Percentiles rank a stretch among this genome's conserved stretches.
phyloP scores from a whole-genome alignment of 768 basidiomycete species.

The Tylopilus vinaceipallidus region DNA sequence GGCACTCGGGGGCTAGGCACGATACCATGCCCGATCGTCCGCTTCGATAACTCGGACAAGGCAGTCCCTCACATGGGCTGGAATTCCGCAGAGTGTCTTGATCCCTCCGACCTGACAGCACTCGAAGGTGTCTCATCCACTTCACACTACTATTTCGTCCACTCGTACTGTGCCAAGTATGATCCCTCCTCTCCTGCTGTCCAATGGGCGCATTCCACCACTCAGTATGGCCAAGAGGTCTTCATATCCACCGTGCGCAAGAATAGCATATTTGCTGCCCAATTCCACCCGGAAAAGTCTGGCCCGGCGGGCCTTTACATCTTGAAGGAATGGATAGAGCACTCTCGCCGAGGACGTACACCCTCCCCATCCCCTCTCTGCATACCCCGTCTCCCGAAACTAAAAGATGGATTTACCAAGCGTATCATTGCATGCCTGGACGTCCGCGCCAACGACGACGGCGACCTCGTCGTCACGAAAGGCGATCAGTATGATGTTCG shows the following conservation, averaged over 20 bases:
- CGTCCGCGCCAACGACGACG: conserved; percentile 92
- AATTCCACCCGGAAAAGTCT: conserved; percentile 99
- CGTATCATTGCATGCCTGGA: conserved; percentile 98
- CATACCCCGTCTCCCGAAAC: conserved; percentile 37
- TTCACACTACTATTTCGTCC: conserved; percentile 94
- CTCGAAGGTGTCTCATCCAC: conserved; percentile 47
- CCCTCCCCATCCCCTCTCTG: conserved; percentile 29
- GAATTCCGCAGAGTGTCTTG: conserved; percentile 72
- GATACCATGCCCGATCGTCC: conserved; percentile 77
- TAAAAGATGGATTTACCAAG: conserved; percentile 76
- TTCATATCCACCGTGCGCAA: conserved; percentile 85
- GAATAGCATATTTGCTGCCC: conserved; percentile 85
- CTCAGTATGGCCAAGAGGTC: conserved; percentile 91
- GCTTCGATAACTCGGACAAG: conserved; percentile 72
- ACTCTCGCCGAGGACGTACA: conserved; percentile 43
- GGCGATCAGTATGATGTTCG: conserved; percentile 99
- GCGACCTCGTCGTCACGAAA: conserved; percentile 98
- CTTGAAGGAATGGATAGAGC: conserved; percentile 75
- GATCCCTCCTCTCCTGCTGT: conserved; percentile 57
- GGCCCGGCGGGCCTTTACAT: conserved; percentile 82
- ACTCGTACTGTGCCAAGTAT: conserved; percentile 88
- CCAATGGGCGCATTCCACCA: conserved; percentile 80
- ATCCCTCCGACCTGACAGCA: conserved; percentile 37
- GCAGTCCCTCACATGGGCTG: conserved; percentile 98
- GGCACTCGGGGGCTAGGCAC: conserved; percentile 70